Conservation (phyloP, 805 yeast genomes). For the Pichia heedii region DNA sequence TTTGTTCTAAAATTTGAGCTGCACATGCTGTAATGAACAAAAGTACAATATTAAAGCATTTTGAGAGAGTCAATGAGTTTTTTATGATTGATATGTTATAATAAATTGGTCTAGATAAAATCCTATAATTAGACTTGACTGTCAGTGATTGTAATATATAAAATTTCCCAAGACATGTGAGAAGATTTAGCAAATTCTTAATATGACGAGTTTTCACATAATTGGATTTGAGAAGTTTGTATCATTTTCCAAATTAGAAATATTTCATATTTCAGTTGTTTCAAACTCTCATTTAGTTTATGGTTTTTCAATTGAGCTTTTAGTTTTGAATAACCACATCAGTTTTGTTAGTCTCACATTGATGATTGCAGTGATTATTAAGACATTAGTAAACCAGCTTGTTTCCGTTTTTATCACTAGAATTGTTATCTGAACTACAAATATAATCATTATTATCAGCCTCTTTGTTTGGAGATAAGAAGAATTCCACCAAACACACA, state of each 20-base stretch:
- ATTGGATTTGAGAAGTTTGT: slow-evolving; percentile 24
- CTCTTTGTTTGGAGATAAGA: neutral
- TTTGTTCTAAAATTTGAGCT: slow-evolving; percentile 15
- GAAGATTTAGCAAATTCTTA: slow-evolving; percentile 17
- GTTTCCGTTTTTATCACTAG: neutral
- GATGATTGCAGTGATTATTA: slow-evolving; percentile 30
- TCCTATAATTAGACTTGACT: slow-evolving; percentile 17
- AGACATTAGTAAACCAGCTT: slow-evolving; percentile 31
- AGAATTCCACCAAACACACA: slow-evolving; percentile 8
- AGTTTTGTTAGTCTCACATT: slow-evolving; percentile 31
- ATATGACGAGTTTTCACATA: slow-evolving; percentile 8
- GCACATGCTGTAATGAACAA: slow-evolving; percentile 25
- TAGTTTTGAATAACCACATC: slow-evolving; percentile 26
- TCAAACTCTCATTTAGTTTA: slow-evolving; percentile 7
- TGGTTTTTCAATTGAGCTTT: slow-evolving; percentile 4
- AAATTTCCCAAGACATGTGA: slow-evolving; percentile 22
- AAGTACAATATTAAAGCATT: slow-evolving; percentile 14
- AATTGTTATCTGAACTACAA: neutral
- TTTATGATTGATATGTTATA: slow-evolving; percentile 8
- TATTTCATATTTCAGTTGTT: slow-evolving; percentile 17
- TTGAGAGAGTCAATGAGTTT: slow-evolving; percentile 1
- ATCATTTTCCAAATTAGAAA: slow-evolving; percentile 24
- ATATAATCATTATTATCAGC: neutral
- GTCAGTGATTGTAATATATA: slow-evolving; percentile 19
- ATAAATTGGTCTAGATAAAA: slow-evolving; percentile 22